Conservation (phyloP, 2,329 filamentous ascomycete species). For the Alternaria brassicicola region DNA sequence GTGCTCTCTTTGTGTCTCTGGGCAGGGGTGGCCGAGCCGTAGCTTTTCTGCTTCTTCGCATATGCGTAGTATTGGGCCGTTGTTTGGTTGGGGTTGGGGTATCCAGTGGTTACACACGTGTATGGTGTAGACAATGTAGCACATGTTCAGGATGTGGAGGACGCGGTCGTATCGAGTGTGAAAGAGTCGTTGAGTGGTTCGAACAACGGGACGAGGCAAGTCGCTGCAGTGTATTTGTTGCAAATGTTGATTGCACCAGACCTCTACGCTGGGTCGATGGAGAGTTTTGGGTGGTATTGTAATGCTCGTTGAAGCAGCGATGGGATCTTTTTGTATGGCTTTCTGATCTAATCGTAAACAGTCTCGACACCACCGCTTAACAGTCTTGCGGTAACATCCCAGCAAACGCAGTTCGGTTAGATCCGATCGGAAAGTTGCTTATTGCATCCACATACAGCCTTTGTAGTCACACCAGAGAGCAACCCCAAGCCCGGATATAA, state of each 20-base stretch:
- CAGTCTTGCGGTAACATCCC: constrained; percentile 8
- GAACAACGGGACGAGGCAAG: not conserved
- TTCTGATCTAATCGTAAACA: constrained; percentile 4
- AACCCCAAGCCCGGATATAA: not conserved
- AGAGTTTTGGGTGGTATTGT: not conserved
- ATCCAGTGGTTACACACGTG: constrained; percentile 43
- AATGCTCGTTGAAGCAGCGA: not conserved
- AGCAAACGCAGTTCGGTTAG: not conserved
- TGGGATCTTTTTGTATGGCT: not conserved
- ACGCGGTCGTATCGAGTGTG: not conserved
- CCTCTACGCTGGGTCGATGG: not conserved
- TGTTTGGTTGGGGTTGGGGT: constrained; percentile 34
- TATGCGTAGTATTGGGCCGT: constrained; percentile 37
- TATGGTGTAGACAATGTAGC: constrained; percentile 42
- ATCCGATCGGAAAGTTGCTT: not conserved
- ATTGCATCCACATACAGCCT: not conserved
- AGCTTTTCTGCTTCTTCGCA: constrained; percentile 36
- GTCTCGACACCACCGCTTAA: constrained; percentile 9
- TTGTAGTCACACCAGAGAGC: not conserved
- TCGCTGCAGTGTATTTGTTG: not conserved
- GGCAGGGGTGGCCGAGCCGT: constrained; percentile 36
- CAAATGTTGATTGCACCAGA: not conserved
- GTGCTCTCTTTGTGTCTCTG: constrained; percentile 36
- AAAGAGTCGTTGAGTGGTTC: not conserved
- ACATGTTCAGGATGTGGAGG: constrained; percentile 28